Conservation (phyloP, 306 rosid species). For the Cicer chorassanicum region DNA sequence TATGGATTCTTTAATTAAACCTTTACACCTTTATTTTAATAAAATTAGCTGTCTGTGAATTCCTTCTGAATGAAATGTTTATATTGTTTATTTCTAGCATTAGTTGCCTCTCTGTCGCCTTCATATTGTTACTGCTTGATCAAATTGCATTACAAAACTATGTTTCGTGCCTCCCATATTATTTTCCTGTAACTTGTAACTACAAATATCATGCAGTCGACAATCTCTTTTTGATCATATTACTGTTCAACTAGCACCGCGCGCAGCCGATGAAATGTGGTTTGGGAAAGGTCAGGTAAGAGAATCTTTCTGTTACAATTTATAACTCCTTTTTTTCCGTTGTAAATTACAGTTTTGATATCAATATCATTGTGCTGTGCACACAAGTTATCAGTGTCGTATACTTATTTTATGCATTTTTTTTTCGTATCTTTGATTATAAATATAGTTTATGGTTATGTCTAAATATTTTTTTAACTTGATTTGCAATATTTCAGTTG, state of each 20-base stretch:
- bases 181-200: conserved; percentile 31
- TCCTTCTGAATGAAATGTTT: conserved; percentile 21
- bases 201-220: conserved; percentile 66
- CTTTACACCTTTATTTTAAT: conserved; percentile 14
- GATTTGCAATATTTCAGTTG: conserved; percentile 60
- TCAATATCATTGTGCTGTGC: background rate
- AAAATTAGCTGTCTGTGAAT: conserved; percentile 33
- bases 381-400: background rate
- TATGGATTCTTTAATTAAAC: conserved; percentile 50
- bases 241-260: conserved; percentile 95
- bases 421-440: conserved; percentile 22
- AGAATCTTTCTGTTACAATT: conserved; percentile 16
- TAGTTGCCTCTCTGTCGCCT: conserved; percentile 28
- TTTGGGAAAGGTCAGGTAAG: conserved; percentile 78
- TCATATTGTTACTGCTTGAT: conserved; percentile 33
- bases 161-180: conserved; percentile 25
- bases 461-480: conserved; percentile 30
- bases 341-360: conserved; percentile 25
- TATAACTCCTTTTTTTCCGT: background rate
- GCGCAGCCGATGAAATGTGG: conserved; percentile 98
- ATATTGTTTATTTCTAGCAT: conserved; percentile 38
- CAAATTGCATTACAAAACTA: conserved; percentile 18
- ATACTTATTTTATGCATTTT: conserved; percentile 9
- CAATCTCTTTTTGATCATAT: conserved; percentile 92
- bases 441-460: conserved; percentile 26